Base-by-base conservation (phyloP, 805 yeast genomes). In the Spathaspora arborariae region DNA sequence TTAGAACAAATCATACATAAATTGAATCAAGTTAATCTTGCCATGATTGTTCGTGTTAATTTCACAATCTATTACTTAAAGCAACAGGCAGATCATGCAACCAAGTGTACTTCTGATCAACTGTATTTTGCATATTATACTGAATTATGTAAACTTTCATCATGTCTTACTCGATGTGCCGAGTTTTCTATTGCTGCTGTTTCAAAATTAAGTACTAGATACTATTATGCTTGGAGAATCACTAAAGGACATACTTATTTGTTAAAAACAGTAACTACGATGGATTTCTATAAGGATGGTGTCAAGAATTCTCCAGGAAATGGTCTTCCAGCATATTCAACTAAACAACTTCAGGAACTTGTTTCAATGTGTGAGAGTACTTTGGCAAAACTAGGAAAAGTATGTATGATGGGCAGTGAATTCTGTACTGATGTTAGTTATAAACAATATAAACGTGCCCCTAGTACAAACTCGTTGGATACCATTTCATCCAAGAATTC, bases 191-290 rank as follows among this genome's bases (percentile, higher is more conserved):
- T 63, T 39, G 67, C 67, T 3, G 69, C 65, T 4, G 63, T 70
- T 16, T 64, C 68, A 7, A 68, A 67, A 39, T 58, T 70, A 41
- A 64, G 70, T 42, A 59, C 62, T 47, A 48, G 73, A 34, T 68
- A 68, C 54, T 68, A 65, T 49, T 62, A 68, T 47, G 72, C 74
- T 1, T 68, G 74, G 74, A 59, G 69, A 53, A 61, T 68, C 9
- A 62, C 70, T 10, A 68, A 66, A 45, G 64, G 68, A 10, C 72
- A 67, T 42, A 60, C 66, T 0, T 59, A 53, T 42, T 52, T 67
- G 35, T 55, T 70, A 44, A 58, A 60, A 38, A 56, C 59, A 1
- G 59, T 67, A 33, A 64, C 67, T 3, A 55, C 58, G 3, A 50
- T 58, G 21, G 60, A 59, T 16, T 70, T 67, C 45, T 68, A 67